Base-by-base conservation (phyloP, 1,139 yeast genomes). In the Hemisphaericaspora xylofermentans region DNA sequence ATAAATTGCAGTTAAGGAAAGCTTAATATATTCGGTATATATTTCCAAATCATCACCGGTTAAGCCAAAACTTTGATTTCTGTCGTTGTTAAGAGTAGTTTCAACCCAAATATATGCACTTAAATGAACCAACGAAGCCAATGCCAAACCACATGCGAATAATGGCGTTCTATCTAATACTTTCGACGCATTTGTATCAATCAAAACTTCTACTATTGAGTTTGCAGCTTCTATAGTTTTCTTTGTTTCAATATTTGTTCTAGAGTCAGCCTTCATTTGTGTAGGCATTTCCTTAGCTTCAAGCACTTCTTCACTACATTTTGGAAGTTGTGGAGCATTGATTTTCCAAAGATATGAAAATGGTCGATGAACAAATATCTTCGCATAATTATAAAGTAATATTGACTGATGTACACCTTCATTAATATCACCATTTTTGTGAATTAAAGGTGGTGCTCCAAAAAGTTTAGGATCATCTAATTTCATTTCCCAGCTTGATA, bases 191-290 rank as follows among this genome's bases (percentile, higher is more conserved):
- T 68, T 67, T 3, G 78, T 71, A 45, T 73, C 78, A 9, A 75
- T 62, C 10, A 74, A 54, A 2, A 71, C 58, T 41, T 63, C 68
- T 3, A 73, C 68, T n/a, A 74, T 68, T 16, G 71, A 60, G 32
- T 72, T 72, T 1, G 80, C 79, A 13, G 78, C 75, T 36, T 71
- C 78, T 15, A 75, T 74, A 1, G 79, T 72, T 47, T 73, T 72
- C 45, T 77, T 61, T 0, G 80, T 75, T 47, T 73, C 80, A 26
- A 74, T 66, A 22, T 71, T 66, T 42, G 73, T 72, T 38, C 71
- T 58, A 0, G 76, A 63, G 44, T 67, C 71, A 9, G 50, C 43
- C 43, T 46, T 45, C 24, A 46, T 38, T 19, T 40, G 46, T 9
- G 46, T 41, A 7, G 48, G 44, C 22, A 46, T 29, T 28, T 49